Percentiles rank a stretch among this genome's conserved stretches.
Conservation (phyloP, 192 early-diverging fungal species). For the Rhizophagus sp. region DNA sequence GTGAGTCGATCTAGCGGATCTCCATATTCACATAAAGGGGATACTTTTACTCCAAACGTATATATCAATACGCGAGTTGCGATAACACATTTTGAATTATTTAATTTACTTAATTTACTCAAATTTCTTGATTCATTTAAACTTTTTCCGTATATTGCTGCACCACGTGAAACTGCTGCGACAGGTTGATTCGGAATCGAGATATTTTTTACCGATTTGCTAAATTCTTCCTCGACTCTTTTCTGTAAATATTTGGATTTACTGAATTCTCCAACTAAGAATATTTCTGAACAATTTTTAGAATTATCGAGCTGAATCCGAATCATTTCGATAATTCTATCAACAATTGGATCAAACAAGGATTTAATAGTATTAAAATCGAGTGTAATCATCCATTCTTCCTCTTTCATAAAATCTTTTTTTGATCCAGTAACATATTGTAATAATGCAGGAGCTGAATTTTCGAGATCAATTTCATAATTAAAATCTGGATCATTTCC, state of each 20-base stretch:
- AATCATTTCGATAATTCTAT: slow-evolving; percentile 52
- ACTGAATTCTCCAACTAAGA: slow-evolving; percentile 57
- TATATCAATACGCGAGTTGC: no score
- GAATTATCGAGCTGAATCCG: slow-evolving; percentile 52
- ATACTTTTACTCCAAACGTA: no score
- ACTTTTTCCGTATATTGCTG: slow-evolving; percentile 45
- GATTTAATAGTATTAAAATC: slow-evolving; percentile 46
- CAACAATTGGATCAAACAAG: slow-evolving; percentile 58
- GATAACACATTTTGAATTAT: no score
- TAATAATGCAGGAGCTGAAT: neutral
- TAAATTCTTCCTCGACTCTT: slow-evolving; percentile 49
- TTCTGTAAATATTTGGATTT: slow-evolving; percentile 51
- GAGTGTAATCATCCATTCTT: slow-evolving; percentile 40
- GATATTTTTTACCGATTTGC: slow-evolving; percentile 38
- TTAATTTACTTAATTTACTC: no score
- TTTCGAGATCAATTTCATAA: no score
- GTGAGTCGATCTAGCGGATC: no score
- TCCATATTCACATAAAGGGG: no score
- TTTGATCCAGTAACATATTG: neutral
- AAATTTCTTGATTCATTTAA: no score
- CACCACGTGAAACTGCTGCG: slow-evolving; percentile 54
- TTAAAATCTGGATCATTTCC: neutral
- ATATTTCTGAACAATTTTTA: slow-evolving; percentile 45
- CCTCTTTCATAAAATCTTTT: slow-evolving; percentile 37
- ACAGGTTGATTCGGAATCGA: slow-evolving; percentile 51